phyloP scores from a whole-genome alignment of 2,329 filamentous ascomycete genomes.

The Colletotrichum eleusines region DNA sequence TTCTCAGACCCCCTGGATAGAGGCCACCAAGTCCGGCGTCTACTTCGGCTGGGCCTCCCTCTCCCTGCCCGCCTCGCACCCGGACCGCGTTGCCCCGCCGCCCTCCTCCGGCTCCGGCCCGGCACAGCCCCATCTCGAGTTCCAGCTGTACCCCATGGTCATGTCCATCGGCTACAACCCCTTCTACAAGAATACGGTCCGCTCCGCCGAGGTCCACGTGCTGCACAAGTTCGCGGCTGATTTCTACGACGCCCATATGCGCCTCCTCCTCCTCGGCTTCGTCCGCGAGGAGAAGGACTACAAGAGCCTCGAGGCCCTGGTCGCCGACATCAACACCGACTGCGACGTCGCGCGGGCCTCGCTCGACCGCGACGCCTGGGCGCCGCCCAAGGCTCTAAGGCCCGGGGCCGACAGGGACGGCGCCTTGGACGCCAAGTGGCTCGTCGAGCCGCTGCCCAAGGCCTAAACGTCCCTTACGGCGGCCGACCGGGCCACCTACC shows the following conservation, averaged over 20 bases:
- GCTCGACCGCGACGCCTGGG: slow-evolving; percentile 75
- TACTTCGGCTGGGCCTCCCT: slow-evolving; percentile 95
- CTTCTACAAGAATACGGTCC: slow-evolving; percentile 92
- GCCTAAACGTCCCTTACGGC: neutral
- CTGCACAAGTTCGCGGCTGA: slow-evolving; percentile 81
- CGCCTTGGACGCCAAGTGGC: slow-evolving; percentile 54
- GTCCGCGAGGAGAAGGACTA: slow-evolving; percentile 94
- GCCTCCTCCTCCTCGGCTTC: slow-evolving; percentile 85
- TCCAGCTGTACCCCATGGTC: slow-evolving; percentile 81
- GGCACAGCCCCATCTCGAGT: slow-evolving; percentile 46
- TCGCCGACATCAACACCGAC: slow-evolving; percentile 90
- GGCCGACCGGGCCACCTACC: neutral
- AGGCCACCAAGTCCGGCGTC: slow-evolving; percentile 78
- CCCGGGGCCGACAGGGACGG: slow-evolving; percentile 47
- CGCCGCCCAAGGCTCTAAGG: slow-evolving; percentile 51
- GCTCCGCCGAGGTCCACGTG: slow-evolving; percentile 91
- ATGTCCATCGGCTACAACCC: slow-evolving; percentile 98
- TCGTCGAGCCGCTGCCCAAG: slow-evolving; percentile 48
- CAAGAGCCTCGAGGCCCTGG: slow-evolving; percentile 81
- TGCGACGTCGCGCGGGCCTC: slow-evolving; percentile 84
- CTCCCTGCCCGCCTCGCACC: slow-evolving; percentile 64
- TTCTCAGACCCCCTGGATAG: slow-evolving; percentile 70
- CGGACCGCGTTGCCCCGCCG: slow-evolving; percentile 50
- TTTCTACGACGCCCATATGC: slow-evolving; percentile 87
- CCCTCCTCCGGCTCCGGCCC: slow-evolving; percentile 41